Evolutionary conservation across 2,329 filamentous ascomycete genomes (phyloP).

Genomic region (Seiridium cupressi): DNA sequence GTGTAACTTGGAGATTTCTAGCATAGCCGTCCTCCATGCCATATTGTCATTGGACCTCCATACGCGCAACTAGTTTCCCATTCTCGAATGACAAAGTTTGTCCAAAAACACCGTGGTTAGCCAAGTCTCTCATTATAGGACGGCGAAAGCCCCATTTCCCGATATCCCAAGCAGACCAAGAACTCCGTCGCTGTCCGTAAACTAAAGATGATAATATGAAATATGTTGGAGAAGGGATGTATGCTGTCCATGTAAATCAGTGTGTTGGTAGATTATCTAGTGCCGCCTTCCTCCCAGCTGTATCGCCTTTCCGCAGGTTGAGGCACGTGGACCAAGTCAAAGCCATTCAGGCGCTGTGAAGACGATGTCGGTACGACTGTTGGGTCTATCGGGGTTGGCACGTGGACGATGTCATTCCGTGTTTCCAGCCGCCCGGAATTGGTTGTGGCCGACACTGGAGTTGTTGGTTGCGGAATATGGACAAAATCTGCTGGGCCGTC

Average conservation of each 20-base stretch:
- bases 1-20: too few relatives aligned
- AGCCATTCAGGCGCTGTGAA: constrained; percentile 22
- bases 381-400: constrained; percentile 1
- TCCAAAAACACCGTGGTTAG: too few relatives aligned
- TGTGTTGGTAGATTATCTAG: neutral
- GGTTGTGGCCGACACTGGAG: neutral
- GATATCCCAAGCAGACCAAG: neutral
- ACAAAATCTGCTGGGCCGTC: constrained; percentile 3
- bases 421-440: constrained; percentile 3
- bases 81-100: too few relatives aligned
- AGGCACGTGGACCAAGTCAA: constrained; percentile 29
- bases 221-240: too few relatives aligned
- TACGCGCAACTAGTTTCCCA: too few relatives aligned
- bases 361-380: neutral
- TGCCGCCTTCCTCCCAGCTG: constrained; percentile 26
- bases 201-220: too few relatives aligned
- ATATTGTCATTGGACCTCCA: too few relatives aligned
- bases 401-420: constrained; percentile 8
- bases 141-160: too few relatives aligned
- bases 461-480: constrained; percentile 8
- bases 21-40: too few relatives aligned
- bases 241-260: too few relatives aligned
- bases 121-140: too few relatives aligned
- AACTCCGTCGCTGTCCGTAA: constrained; percentile 3
- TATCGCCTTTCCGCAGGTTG: constrained; percentile 29